These are phyloP conservation scores for Lichtheimia hyalospora DNA, from an alignment of 371 early-diverging fungal genomes.

Conservation along the genomic window DNA sequence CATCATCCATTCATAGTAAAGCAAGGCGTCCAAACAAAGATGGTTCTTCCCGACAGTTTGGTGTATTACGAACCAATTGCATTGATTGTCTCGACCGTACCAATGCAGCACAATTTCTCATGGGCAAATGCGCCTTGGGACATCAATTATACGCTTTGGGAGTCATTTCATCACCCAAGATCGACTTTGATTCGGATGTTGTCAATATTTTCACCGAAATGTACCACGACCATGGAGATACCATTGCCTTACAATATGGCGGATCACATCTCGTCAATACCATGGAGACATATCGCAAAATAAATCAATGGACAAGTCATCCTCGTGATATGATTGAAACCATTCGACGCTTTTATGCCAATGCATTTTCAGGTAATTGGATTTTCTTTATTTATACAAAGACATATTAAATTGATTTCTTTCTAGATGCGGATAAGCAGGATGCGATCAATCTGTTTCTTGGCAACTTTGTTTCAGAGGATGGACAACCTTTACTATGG, in stretches of 20 bases:
- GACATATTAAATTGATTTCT: not conserved
- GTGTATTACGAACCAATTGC: slow-evolving; percentile 97
- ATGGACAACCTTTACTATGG: slow-evolving; percentile 75
- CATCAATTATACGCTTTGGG: slow-evolving; percentile 93
- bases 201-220: slow-evolving; percentile 92
- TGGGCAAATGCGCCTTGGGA: slow-evolving; percentile 93
- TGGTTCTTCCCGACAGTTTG: slow-evolving; percentile 60
- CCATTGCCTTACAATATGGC: slow-evolving; percentile 98
- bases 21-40: too few species aligned
- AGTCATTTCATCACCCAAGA: slow-evolving; percentile 70
- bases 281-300: slow-evolving; percentile 95
- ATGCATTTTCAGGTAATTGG: slow-evolving; percentile 81
- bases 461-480: slow-evolving; percentile 68
- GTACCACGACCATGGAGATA: slow-evolving; percentile 99
- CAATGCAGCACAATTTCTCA: slow-evolving; percentile 97
- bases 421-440: slow-evolving; percentile 93
- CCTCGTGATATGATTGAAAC: slow-evolving; percentile 96
- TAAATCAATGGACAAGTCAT: slow-evolving; percentile 92
- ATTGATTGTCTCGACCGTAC: slow-evolving; percentile 99
- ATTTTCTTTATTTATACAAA: not conserved
- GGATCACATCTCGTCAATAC: slow-evolving; percentile 98
- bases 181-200: slow-evolving; percentile 92
- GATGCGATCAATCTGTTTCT: slow-evolving; percentile 94
- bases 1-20: too few species aligned
- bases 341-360: slow-evolving; percentile 88